Conservation (phyloP, 805 yeast genomes). For the Lipomyces japonicus region DNA sequence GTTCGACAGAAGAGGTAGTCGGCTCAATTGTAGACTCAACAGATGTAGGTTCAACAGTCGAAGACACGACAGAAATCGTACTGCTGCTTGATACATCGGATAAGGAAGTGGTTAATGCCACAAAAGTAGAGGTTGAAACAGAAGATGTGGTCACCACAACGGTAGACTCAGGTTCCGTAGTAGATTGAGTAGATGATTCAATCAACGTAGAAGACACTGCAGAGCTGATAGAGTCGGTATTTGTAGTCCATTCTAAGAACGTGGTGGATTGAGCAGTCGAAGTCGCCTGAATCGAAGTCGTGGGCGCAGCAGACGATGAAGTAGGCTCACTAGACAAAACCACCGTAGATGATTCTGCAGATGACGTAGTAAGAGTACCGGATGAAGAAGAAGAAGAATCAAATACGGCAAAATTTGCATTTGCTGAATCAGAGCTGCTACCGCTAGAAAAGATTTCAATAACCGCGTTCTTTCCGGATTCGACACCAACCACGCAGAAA, state of each 20-base stretch:
- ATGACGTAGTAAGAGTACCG: background rate
- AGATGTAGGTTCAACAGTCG: background rate
- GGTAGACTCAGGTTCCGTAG: background rate
- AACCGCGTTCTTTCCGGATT: constrained; percentile 56
- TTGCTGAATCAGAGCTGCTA: background rate
- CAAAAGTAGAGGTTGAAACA: constrained; percentile 8
- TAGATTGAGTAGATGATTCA: background rate
- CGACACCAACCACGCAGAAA: constrained; percentile 83
- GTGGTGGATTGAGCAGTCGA: constrained; percentile 1
- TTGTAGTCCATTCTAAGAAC: background rate
- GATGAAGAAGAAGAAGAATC: background rate
- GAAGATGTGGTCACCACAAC: constrained; percentile 10
- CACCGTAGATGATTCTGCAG: background rate
- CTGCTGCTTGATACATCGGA: background rate
- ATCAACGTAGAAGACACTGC: constrained; percentile 5
- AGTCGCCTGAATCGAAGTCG: constrained; percentile 5
- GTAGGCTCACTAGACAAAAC: too few relatives aligned
- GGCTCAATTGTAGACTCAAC: background rate
- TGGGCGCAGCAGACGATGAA: background rate
- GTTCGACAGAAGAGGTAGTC: constrained; percentile 11
- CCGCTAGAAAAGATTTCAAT: constrained; percentile 58
- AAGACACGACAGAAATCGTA: background rate
- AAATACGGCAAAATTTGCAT: background rate
- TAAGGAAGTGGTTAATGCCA: constrained; percentile 13
- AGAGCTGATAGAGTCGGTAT: background rate